Conservation (phyloP, 2,329 filamentous ascomycete genomes). For the Venturiaceae sp. region DNA sequence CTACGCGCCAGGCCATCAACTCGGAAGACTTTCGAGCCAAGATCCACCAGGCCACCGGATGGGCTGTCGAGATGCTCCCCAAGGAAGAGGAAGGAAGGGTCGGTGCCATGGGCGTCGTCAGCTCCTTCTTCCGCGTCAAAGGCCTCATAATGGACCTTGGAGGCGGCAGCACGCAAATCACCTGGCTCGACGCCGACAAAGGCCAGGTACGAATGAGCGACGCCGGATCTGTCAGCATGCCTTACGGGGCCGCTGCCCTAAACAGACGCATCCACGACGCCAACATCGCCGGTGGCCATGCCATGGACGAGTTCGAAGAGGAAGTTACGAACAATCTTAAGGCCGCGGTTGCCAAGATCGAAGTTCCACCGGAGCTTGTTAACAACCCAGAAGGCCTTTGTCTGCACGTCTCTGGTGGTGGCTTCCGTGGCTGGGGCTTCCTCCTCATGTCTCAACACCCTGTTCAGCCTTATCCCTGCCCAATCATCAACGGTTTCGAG, state of each 20-base stretch:
- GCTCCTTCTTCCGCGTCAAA: constrained; percentile 58
- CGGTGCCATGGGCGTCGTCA: constrained; percentile 75
- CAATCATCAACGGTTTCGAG: constrained; percentile 70
- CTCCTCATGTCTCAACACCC: constrained; percentile 72
- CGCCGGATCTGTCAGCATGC: constrained; percentile 52
- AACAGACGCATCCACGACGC: constrained; percentile 42
- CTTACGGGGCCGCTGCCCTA: constrained; percentile 61
- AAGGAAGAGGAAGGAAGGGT: constrained; percentile 76
- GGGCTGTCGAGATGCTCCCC: constrained; percentile 61
- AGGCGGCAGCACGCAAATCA: constrained; percentile 62
- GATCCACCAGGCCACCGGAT: constrained; percentile 55
- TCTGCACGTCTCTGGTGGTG: constrained; percentile 80
- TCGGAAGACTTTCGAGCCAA: constrained; percentile 54
- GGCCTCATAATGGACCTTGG: constrained; percentile 83
- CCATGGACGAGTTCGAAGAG: constrained; percentile 14
- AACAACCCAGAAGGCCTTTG: constrained; percentile 45
- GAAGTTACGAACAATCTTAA: constrained; percentile 51
- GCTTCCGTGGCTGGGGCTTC: constrained; percentile 85
- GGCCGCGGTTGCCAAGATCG: constrained; percentile 47
- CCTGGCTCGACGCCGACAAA: constrained; percentile 48
- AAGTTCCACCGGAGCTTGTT: constrained; percentile 45
- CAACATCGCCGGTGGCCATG: constrained; percentile 20
- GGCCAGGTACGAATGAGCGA: constrained; percentile 43
- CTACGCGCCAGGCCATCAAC: constrained; percentile 73
- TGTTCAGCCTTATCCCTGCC: constrained; percentile 72